phyloP scores from a whole-genome alignment of 2,329 filamentous ascomycete genomes.

The Botrytis hyacinthi region DNA sequence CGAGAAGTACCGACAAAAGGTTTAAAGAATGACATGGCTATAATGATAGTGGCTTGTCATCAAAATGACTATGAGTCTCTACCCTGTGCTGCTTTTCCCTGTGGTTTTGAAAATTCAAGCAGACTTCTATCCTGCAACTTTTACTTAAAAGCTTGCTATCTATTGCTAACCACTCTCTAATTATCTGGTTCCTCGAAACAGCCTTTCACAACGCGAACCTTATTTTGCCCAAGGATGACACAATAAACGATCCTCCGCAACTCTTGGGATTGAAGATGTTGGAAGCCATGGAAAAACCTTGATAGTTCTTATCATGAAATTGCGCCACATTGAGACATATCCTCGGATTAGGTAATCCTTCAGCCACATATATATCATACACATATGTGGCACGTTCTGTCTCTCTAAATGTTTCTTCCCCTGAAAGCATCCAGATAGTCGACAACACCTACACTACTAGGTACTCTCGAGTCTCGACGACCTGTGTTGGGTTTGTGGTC shows the following conservation, averaged over 20 bases:
- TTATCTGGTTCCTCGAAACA: neutral
- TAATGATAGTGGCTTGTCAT: no score
- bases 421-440: neutral
- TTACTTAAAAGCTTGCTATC: neutral
- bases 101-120: neutral
- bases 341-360: neutral
- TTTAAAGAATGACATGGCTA: slow-evolving; percentile 5
- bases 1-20: slow-evolving; percentile 25
- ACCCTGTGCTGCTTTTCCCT: neutral
- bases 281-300: neutral
- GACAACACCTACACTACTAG: neutral
- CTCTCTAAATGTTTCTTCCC: neutral
- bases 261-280: neutral
- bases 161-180: neutral
- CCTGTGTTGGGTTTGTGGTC: neutral
- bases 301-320: neutral
- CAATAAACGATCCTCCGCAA: neutral
- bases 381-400: neutral
- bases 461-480: neutral
- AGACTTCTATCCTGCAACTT: neutral
- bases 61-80: neutral
- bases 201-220: neutral
- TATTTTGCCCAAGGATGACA: neutral
- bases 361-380: neutral
- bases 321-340: neutral